Base-by-base conservation (phyloP, 2,329 filamentous ascomycete species). In the Penicillium sp. region DNA sequence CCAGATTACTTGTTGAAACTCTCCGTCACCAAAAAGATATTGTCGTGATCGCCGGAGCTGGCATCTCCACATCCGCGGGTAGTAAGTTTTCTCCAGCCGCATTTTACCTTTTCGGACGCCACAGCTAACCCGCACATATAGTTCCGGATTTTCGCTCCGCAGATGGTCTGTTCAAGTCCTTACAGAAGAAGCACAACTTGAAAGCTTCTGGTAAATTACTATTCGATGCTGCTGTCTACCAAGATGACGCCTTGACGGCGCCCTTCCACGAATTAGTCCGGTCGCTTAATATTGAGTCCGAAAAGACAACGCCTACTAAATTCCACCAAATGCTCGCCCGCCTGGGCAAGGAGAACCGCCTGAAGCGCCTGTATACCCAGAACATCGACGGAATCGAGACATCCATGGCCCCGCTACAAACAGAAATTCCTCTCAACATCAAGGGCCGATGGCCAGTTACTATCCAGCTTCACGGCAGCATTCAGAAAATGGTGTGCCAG, bases 381-480 rank as follows among this genome's bases (percentile, higher is more conserved):
- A 99, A 99, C 67, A 93, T 99, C 33, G 95, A 99, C 77, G 92
- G 93, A 57, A 90, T 99, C 63, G 95, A 99, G 68, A 95, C 91
- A 0, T 85, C 87, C 8, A 83, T 99, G 74, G 80, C 86, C 47
- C 93, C 93, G 3, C 80, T 99, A 9, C 83, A 84, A 26, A 98
- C 95, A 0, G 83, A 84, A 51, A 87, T 96, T 1, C 95, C 95
- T 1, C 81, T 99, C 13, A 88, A 88, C 60, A 82, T 85, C 63
- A 96, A 95, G 72, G 92, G 88, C 0, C 93, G 93, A 16, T 99
- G 95, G 95, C 95, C 95, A 3, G 87, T 87, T 63, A 96, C 95
- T 0, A 86, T 99, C 59, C 95, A 98, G 74, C 83, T 99, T 9
- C 95, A 99, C 67, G 95, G 95, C 37, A 93, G 93, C 19, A 83